Percentiles rank a stretch among this genome's conserved stretches.
Conservation (phyloP, 306 rosid genomes). For the Vicia faba region DNA sequence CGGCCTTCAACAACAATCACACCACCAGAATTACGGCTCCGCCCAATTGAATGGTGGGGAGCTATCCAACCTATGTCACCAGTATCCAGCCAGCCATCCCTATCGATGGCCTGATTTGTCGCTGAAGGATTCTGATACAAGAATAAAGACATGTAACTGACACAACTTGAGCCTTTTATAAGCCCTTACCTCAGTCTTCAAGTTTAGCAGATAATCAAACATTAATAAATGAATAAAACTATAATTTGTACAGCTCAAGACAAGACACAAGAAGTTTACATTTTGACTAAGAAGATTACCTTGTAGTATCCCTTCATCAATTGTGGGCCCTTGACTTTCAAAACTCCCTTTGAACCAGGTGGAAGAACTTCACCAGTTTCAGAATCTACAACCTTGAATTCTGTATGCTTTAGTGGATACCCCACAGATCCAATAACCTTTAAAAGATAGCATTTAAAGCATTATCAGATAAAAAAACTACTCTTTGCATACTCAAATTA, state of each 20-base stretch:
- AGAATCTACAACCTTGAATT: conserved; percentile 70
- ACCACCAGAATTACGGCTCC: conserved; percentile 73
- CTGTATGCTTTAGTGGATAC: conserved; percentile 75
- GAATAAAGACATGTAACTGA: conserved; percentile 38
- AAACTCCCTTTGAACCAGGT: conserved; percentile 79
- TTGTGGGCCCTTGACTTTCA: conserved; percentile 79
- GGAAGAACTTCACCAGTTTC: conserved; percentile 78
- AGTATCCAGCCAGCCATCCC: conserved; percentile 84
- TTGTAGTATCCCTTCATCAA: conserved; percentile 94
- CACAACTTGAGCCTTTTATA: conserved; percentile 16
- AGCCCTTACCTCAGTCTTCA: conserved; percentile 24
- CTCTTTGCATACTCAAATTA: conserved; percentile 30
- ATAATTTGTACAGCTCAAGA: background rate
- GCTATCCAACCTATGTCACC: conserved; percentile 95
- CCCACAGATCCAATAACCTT: conserved; percentile 97
- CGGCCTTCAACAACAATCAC: conserved; percentile 87
- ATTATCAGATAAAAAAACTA: conserved; percentile 44
- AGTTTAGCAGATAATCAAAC: conserved; percentile 20
- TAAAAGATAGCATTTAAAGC: conserved; percentile 50
- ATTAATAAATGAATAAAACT: conserved; percentile 5
- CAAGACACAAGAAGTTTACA: conserved; percentile 4
- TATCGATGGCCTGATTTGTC: conserved; percentile 66
- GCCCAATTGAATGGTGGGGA: conserved; percentile 73
- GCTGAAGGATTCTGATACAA: conserved; percentile 72
- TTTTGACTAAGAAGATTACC: conserved; percentile 51